A percentile compares a stretch with the other conserved stretches of the same genome.
Evolutionary conservation across 1,284 basidiomycete species (phyloP).

Genomic region (Ganoderma sinense): DNA sequence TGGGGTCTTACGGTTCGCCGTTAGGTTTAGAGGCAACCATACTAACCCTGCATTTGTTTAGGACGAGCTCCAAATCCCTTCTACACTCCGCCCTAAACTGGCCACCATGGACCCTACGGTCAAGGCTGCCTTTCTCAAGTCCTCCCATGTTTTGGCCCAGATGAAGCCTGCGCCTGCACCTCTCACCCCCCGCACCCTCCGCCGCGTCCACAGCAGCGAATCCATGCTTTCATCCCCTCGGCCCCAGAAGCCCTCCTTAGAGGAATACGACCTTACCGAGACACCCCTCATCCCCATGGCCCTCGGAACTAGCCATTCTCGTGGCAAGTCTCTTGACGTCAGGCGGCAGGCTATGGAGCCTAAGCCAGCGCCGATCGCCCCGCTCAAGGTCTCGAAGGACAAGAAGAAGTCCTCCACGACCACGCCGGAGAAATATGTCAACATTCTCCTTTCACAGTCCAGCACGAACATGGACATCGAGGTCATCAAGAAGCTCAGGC

Average conservation of each 20-base stretch:
- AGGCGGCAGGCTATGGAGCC: constrained; percentile 41
- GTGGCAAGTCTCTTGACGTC: constrained; percentile 35
- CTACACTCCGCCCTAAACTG: constrained; percentile 78
- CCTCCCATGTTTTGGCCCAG: constrained; percentile 72
- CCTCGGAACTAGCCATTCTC: constrained; percentile 27
- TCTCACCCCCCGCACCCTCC: constrained; percentile 46
- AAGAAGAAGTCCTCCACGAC: constrained; percentile 39
- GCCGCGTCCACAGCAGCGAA: constrained; percentile 76
- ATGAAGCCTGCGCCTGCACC: constrained; percentile 46
- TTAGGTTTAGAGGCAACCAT: constrained; percentile 4
- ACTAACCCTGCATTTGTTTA: constrained; percentile 39
- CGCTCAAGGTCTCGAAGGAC: constrained; percentile 52
- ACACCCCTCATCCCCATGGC: constrained; percentile 13
- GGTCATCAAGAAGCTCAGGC: constrained; percentile 76
- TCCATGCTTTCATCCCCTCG: constrained; percentile 56
- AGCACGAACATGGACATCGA: constrained; percentile 78
- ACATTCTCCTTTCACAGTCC: constrained; percentile 68
- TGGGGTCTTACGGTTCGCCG: background rate
- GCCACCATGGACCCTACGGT: constrained; percentile 81
- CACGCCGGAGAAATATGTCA: constrained; percentile 70
- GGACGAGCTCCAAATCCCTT: constrained; percentile 88
- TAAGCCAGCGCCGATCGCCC: constrained; percentile 19
- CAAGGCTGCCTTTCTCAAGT: constrained; percentile 91
- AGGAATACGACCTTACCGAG: constrained; percentile 42
- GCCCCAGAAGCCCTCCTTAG: constrained; percentile 32